Evolutionary conservation across 2,329 filamentous ascomycete genomes (phyloP), one percentile per base, ranked within the genome.

Genomic region (Hysterium pulicare): DNA sequence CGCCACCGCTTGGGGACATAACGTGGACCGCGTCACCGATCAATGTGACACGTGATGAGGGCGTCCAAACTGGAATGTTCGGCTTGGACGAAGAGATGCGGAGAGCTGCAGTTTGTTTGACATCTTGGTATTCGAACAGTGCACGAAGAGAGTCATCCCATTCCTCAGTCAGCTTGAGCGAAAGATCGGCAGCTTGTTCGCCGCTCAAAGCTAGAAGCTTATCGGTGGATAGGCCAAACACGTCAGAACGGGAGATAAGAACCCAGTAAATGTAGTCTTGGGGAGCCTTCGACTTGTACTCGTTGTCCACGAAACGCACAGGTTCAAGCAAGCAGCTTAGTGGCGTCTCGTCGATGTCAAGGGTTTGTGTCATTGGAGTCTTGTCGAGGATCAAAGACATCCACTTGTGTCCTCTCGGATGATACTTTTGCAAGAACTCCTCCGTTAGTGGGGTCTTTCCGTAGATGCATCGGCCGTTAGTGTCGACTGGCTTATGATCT

Each of bases 21-120:
- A 57, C 54, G 49, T 71, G 69, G 15, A 61, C 61, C 0, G 68
- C 62, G 45, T 71, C 68, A 9, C 68, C 68, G 24, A 71, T 52
- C 2, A 71, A 43, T 1, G 67, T 70, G 2, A 70, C 64, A 11
- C 50, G 50, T 6, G 48, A 33, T 16, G 55, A 57, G 13, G 64
- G 48, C 32, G 54, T 35, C 64, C 66, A 68, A 0, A 54, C 45
- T 3, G 59, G 55, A 10, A 69, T 57, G 2, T 61, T 56, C 10
- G 57, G 61, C 13, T 54, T 48, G 0, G 61, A 51, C 7, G 65
- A 67, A 9, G 58, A 50, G 39, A 69, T 57, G 11, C 59, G 60
- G 40, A 64, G 51, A 10, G 59, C 58, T 2, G 65, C 59, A 3
- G 65, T 51, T 37, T 66, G 58, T 7, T 30, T 46, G 10, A 51